Conservation (phyloP, 345 rosid genomes). For the Eucalyptus tenuipes region DNA sequence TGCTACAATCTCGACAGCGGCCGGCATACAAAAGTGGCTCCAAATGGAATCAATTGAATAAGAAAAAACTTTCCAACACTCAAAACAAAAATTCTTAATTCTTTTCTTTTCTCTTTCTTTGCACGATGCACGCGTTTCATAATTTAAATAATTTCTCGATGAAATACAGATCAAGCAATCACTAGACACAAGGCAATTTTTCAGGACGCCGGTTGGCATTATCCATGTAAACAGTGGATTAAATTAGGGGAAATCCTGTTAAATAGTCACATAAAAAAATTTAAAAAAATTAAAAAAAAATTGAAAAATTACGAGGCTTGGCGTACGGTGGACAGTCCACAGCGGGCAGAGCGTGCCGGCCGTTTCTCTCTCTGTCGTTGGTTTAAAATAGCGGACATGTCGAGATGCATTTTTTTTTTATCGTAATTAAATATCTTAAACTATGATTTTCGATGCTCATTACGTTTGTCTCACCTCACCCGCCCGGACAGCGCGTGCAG, state of each 20-base stretch:
- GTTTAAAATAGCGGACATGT: background rate
- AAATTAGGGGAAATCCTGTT: background rate
- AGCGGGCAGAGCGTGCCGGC: background rate
- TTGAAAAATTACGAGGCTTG: background rate
- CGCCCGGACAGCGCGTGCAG: background rate
- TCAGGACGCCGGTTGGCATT: background rate
- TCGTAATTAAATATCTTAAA: background rate
- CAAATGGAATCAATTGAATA: background rate
- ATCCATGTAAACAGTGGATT: background rate
- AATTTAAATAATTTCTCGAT: background rate
- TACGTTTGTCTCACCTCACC: background rate
- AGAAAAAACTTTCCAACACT: background rate
- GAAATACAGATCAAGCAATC: background rate
- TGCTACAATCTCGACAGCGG: accelerated
- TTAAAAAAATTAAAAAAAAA: background rate
- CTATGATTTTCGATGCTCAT: background rate
- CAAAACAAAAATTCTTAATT: background rate
- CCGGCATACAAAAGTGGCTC: background rate
- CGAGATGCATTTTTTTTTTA: background rate
- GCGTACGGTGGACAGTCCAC: background rate
- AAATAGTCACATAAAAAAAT: background rate
- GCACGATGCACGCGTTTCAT: background rate
- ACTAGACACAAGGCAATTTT: background rate
- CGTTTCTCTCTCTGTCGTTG: background rate
- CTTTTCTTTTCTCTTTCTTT: background rate